phyloP scores from a whole-genome alignment of 805 yeast species.

The Wickerhamomyces chambardii region DNA sequence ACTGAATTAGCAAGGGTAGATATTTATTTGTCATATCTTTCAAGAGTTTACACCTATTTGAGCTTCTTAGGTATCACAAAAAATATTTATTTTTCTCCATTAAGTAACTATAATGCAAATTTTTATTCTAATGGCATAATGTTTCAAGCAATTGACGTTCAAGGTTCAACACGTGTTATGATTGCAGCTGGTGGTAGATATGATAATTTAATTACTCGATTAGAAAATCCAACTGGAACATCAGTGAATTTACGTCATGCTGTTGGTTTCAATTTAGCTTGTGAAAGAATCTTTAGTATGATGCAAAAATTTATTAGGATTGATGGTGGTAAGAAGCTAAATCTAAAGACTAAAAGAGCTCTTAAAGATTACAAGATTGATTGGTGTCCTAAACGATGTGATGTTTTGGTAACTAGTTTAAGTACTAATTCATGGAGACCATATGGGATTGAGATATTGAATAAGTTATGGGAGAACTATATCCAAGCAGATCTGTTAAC shows the following conservation, averaged over 20 bases:
- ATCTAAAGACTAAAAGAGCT: conserved; percentile 3
- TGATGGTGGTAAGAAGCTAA: conserved; percentile 14
- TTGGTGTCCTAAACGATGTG: conserved; percentile 62
- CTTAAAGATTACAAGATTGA: conserved; percentile 27
- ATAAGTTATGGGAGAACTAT: conserved; percentile 64
- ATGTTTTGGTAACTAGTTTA: conserved; percentile 70
- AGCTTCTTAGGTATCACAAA: conserved; percentile 51
- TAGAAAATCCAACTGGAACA: conserved; percentile 47
- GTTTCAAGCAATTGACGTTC: conserved; percentile 79
- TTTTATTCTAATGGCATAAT: conserved; percentile 77
- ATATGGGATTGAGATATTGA: conserved; percentile 55
- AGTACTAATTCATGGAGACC: conserved; percentile 46
- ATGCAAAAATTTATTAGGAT: conserved; percentile 39
- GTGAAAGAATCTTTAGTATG: conserved; percentile 50
- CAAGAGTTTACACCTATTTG: conserved; percentile 44
- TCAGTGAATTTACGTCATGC: conserved; percentile 38
- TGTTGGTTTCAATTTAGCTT: conserved; percentile 82
- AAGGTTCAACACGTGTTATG: conserved; percentile 34
- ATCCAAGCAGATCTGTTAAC: conserved; percentile 68
- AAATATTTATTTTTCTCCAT: conserved; percentile 61
- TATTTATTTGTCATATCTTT: conserved; percentile 51
- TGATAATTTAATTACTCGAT: conserved; percentile 58
- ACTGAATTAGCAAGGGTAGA: conserved; percentile 55
- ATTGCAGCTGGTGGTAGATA: conserved; percentile 94
- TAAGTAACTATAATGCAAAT: conserved; percentile 73